Evolutionary conservation across 2,329 filamentous ascomycete genomes (phyloP), one percentile per base, ranked within the genome.

Genomic region (Cladosporium halotolerans): DNA sequence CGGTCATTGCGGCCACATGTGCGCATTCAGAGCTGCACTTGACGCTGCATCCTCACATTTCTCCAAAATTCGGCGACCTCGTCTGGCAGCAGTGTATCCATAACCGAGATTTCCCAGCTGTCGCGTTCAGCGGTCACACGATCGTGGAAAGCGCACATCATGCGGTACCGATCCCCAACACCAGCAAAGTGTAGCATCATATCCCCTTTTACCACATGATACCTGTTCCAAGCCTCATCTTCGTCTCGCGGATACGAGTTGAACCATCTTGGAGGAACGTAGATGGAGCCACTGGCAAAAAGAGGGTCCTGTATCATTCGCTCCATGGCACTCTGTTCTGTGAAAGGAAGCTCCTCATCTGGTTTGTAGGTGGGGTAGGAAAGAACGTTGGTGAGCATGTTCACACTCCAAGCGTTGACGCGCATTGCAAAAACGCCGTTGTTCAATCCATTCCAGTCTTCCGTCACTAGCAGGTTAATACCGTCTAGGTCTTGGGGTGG

Each of bases 181-280:
- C 72, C 72, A 7, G 72, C 67, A 53, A 74, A 73, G 55, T 74
- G 72, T n/a, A 74, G 68, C 9, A 74, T 56, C 50, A 72, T 68
- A 51, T 74, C 72, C 2, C 72, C 72, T 31, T 67, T 62, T n/a
- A 68, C 65, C 4, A 69, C 70, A 41, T 70, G 66, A 45, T 45
- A 52, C 13, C 39, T 40, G 13, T 28, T 31, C 6, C 14, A 31
- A 16, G 8, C 10, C 23, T 50, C 46, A 23, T 50, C 46, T 28
- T 38, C 45, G 6, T 28, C 32, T 11, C 32, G n/a, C 4, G 16
- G 40, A 33, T 45, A 45, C 23, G 43, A 13, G 32, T 45, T 45
- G 23, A 45, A 45, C 43, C 43, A 45, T 19, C 32, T 19, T 4
- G 23, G 23, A 5, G 43, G 43, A 13, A 45, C 43, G 13, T 32